phyloP scores from a whole-genome alignment of 805 yeast species.

The Yarrowia porcina region DNA sequence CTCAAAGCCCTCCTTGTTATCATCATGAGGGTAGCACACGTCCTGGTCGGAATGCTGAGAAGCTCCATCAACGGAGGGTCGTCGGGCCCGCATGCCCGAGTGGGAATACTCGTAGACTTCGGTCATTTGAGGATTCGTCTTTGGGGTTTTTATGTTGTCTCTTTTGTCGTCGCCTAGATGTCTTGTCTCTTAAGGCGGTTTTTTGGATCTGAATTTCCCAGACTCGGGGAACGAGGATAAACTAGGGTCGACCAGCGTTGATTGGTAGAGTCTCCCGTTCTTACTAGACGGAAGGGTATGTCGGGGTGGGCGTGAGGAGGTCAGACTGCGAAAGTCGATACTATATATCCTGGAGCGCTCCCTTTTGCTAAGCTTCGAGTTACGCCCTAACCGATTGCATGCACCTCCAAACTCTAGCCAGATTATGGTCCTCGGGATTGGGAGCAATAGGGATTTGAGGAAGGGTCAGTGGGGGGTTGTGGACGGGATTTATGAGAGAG shows the following conservation, averaged over 20 bases:
- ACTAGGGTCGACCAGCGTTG: slow-evolving; percentile 27
- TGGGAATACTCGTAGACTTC: not conserved
- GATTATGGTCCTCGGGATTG: not conserved
- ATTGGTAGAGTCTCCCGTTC: slow-evolving; percentile 23
- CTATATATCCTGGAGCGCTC: not conserved
- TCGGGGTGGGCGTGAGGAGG: not conserved
- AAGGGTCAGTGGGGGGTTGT: not conserved
- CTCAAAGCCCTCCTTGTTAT: slow-evolving; percentile 20
- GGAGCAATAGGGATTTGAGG: not conserved
- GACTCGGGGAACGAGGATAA: slow-evolving; percentile 19
- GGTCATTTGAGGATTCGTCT: not conserved
- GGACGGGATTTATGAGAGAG: too few relatives aligned
- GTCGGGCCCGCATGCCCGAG: slow-evolving; percentile 22
- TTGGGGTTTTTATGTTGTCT: not conserved
- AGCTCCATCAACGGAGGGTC: slow-evolving; percentile 20
- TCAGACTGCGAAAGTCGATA: slow-evolving; percentile 12
- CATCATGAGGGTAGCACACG: slow-evolving; percentile 27
- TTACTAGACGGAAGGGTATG: slow-evolving; percentile 26
- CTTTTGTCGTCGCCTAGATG: not conserved
- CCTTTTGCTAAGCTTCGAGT: not conserved
- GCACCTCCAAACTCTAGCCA: slow-evolving; percentile 13
- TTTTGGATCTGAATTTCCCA: slow-evolving; percentile 23
- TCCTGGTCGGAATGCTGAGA: slow-evolving; percentile 25
- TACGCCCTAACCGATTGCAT: slow-evolving; percentile 8
- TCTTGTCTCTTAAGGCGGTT: slow-evolving; percentile 21